phyloP scores from a whole-genome alignment of 1,284 basidiomycete genomes.

The Cryptococcus floricola region DNA sequence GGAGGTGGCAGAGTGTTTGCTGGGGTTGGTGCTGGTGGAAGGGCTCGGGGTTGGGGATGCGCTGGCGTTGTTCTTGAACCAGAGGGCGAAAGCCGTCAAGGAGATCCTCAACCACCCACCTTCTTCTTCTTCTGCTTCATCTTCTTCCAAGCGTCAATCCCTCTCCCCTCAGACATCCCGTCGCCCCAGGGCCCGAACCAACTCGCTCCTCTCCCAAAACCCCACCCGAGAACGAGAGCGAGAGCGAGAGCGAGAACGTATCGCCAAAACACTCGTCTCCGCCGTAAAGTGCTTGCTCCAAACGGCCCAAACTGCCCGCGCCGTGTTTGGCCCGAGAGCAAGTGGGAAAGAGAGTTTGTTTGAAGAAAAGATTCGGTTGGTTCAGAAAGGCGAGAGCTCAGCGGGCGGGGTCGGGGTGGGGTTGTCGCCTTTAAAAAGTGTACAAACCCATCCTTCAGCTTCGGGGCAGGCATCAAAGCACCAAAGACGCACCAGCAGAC shows the following conservation, averaged over 20 bases:
- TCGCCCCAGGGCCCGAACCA: slow-evolving; percentile 7
- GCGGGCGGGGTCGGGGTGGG: no score
- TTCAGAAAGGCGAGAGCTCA: slow-evolving; percentile 37
- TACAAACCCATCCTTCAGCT: no score
- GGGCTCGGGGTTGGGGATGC: slow-evolving; percentile 70
- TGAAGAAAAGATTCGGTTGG: slow-evolving; percentile 35
- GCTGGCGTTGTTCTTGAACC: slow-evolving; percentile 59
- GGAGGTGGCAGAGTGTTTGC: slow-evolving; percentile 55
- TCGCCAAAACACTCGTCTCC: slow-evolving; percentile 30
- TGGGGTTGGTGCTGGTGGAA: slow-evolving; percentile 78
- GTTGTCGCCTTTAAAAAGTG: no score
- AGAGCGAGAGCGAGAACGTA: no score
- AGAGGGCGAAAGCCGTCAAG: slow-evolving; percentile 65
- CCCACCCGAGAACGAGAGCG: no score
- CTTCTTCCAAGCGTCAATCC: no score
- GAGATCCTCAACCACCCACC: slow-evolving; percentile 33
- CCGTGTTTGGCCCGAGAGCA: slow-evolving; percentile 28
- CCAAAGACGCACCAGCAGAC: slow-evolving; percentile 34
- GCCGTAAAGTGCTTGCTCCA: slow-evolving; percentile 36
- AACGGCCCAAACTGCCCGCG: slow-evolving; percentile 28
- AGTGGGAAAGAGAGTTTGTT: slow-evolving; percentile 28
- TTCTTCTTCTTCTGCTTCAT: background rate
- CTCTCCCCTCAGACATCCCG: no score
- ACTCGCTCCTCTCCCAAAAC: slow-evolving; percentile 10
- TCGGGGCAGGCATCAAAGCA: slow-evolving; percentile 9